These are phyloP conservation scores for Dictyostelium firmibasis DNA, from an alignment of 78 protist genomes.

Conservation along the genomic window DNA sequence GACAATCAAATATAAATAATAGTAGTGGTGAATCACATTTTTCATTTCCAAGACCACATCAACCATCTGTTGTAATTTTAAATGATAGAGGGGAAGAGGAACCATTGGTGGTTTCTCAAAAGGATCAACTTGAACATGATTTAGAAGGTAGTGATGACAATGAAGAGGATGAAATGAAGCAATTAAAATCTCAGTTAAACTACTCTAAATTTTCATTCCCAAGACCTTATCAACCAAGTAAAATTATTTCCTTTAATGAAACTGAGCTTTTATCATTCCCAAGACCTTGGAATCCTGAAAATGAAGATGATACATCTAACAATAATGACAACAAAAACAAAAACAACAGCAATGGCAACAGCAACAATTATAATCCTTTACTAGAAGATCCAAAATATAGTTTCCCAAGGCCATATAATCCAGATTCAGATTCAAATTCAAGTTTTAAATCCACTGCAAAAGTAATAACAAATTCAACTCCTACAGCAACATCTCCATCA, in stretches of 20 bases:
- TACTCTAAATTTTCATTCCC: constrained; percentile 40
- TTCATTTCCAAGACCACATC: constrained; percentile 2
- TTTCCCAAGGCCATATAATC: constrained; percentile 70
- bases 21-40: background rate
- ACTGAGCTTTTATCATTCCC: constrained; percentile 57
- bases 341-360: too few relatives aligned
- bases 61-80: background rate
- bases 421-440: constrained; percentile 29
- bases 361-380: background rate
- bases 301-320: background rate
- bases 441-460: background rate
- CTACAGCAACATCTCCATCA: background rate
- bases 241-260: constrained; percentile 27
- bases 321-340: too few relatives aligned
- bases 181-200: background rate
- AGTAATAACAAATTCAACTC: background rate
- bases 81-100: background rate
- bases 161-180: background rate
- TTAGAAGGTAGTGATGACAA: background rate
- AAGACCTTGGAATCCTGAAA: constrained; percentile 52
- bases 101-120: background rate
- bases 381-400: constrained; percentile 37
- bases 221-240: constrained; percentile 28
- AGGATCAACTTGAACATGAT: constrained; percentile 2
- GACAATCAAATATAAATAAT: background rate